Evolutionary conservation across 1,284 basidiomycete genomes (phyloP).

Genomic region (Rhizopogon hawkerae): DNA sequence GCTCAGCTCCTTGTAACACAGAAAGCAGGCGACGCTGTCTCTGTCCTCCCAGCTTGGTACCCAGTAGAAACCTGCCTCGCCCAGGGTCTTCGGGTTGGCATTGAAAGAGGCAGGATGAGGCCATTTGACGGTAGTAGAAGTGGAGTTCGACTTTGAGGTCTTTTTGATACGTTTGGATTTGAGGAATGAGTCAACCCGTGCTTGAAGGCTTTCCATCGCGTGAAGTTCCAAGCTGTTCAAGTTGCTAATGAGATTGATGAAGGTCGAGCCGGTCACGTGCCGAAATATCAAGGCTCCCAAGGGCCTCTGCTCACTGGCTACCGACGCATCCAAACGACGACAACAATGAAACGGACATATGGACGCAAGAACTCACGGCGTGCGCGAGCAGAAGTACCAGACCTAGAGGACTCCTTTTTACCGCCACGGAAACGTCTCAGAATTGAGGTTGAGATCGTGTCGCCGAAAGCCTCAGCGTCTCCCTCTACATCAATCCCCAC

Average conservation of each 20-base stretch:
- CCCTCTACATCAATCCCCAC: too few relatives aligned
- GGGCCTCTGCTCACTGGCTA: not conserved
- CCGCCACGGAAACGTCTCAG: slow-evolving; percentile 2
- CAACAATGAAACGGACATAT: slow-evolving; percentile 5
- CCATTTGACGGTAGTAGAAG: slow-evolving; percentile 47
- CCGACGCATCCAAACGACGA: not conserved
- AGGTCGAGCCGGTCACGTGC: slow-evolving; percentile 1
- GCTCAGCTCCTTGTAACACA: slow-evolving; percentile 66
- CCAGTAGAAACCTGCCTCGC: slow-evolving; percentile 79
- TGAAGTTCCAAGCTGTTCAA: slow-evolving; percentile 11
- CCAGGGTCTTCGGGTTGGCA: slow-evolving; percentile 62
- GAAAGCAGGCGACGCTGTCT: slow-evolving; percentile 69
- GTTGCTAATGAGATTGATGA: too few relatives aligned
- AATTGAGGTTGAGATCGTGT: slow-evolving; percentile 4
- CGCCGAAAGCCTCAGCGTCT: slow-evolving; percentile 4
- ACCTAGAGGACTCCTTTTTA: not conserved
- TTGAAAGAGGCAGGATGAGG: slow-evolving; percentile 51
- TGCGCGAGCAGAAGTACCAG: not conserved
- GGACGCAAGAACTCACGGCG: slow-evolving; percentile 7
- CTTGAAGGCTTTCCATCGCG: slow-evolving; percentile 47
- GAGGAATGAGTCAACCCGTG: slow-evolving; percentile 52
- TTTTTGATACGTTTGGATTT: slow-evolving; percentile 46
- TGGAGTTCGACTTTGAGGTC: slow-evolving; percentile 28
- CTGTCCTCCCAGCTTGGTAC: slow-evolving; percentile 50
- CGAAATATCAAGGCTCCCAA: not conserved